These are phyloP conservation scores for Plicaturopsis crispa DNA, from an alignment of 768 basidiomycete species.

Conservation along the genomic window DNA sequence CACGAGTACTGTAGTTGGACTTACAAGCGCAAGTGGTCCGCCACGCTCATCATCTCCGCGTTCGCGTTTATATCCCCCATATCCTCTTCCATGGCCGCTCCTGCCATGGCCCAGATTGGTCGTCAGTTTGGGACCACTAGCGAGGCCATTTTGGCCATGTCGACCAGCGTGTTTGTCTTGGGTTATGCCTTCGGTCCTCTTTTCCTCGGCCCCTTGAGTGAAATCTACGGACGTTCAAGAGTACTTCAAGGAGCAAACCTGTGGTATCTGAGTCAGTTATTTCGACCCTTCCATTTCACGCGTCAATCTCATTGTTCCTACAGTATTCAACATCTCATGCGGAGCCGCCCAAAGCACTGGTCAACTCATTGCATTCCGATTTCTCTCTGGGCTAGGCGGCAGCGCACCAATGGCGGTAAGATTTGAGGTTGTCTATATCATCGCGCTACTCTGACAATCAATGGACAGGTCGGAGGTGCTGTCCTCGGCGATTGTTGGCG, in stretches of 20 bases:
- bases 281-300: neutral
- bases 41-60: slow-evolving; percentile 53
- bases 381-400: slow-evolving; percentile 65
- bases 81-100: slow-evolving; percentile 71
- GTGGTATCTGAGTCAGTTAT: slow-evolving; percentile 64
- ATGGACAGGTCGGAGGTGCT: slow-evolving; percentile 60
- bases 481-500: slow-evolving; percentile 56
- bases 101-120: slow-evolving; percentile 30
- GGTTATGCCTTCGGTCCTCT: slow-evolving; percentile 31
- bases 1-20: slow-evolving; percentile 37
- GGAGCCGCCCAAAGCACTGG: slow-evolving; percentile 52
- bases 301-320: neutral
- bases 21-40: slow-evolving; percentile 52
- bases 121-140: slow-evolving; percentile 16
- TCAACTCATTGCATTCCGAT: slow-evolving; percentile 60
- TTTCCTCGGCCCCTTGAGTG: slow-evolving; percentile 54
- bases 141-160: slow-evolving; percentile 30
- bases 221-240: slow-evolving; percentile 60
- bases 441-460: too few relatives aligned
- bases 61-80: slow-evolving; percentile 67
- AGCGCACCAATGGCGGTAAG: too few relatives aligned
- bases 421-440: too few relatives aligned
- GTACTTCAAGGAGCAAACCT: slow-evolving; percentile 61
- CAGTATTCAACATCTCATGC: slow-evolving; percentile 35
- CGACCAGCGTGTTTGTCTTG: slow-evolving; percentile 34